phyloP scores from a whole-genome alignment of 208 protist genomes.

The Borovskyia barvae region DNA sequence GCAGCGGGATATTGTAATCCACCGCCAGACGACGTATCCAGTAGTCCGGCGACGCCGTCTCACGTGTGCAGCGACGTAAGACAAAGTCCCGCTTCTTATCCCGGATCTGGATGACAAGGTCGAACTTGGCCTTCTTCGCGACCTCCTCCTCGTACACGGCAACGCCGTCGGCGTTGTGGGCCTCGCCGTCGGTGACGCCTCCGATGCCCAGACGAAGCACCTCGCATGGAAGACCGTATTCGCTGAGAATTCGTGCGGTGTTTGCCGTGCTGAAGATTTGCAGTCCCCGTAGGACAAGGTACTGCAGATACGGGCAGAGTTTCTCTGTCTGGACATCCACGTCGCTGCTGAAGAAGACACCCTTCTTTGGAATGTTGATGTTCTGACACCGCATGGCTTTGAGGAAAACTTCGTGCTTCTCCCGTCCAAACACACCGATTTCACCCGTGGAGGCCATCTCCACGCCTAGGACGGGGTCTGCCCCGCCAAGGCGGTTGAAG shows the following conservation, averaged over 20 bases:
- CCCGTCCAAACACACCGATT: conserved; percentile 95
- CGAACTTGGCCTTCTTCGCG: conserved; percentile 60
- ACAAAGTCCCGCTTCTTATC: conserved; percentile 84
- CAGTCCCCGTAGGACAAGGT: conserved; percentile 32
- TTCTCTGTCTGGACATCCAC: conserved; percentile 38
- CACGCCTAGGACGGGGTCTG: conserved; percentile 98
- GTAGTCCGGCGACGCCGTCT: conserved; percentile 78
- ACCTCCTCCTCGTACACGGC: conserved; percentile 53
- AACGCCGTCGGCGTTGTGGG: background rate
- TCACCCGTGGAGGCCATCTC: conserved; percentile 98
- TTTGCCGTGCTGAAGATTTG: conserved; percentile 67
- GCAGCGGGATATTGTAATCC: conserved; percentile 87
- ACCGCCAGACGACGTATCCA: conserved; percentile 88
- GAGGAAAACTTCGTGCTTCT: conserved; percentile 88
- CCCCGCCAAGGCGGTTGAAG: conserved; percentile 96
- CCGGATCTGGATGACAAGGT: conserved; percentile 90
- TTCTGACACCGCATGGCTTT: conserved; percentile 89
- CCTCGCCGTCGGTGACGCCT: background rate
- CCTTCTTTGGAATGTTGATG: conserved; percentile 71
- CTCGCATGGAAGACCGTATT: conserved; percentile 72
- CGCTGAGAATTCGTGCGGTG: conserved; percentile 79
- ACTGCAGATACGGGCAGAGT: conserved; percentile 56
- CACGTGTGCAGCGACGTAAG: conserved; percentile 68
- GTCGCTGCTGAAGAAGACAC: conserved; percentile 89
- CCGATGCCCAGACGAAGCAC: conserved; percentile 44